Base-by-base conservation (phyloP, 176 grass and related monocot genomes). In the Metroxylon sagu region DNA sequence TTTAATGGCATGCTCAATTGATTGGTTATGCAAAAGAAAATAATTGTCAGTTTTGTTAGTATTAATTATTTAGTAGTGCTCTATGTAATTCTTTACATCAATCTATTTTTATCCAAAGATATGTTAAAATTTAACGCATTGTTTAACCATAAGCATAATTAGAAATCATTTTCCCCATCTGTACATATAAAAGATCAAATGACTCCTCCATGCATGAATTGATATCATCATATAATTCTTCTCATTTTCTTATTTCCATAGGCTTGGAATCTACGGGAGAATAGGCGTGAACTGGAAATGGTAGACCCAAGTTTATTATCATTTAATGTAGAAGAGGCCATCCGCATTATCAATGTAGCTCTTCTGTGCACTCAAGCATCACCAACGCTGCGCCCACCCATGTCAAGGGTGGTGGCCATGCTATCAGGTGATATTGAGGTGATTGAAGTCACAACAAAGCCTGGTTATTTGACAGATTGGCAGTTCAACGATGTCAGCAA, bases 391-490 rank as follows among this genome's bases (percentile, higher is more conserved):
- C 80, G 89, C 19, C 89, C 84, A 10, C 17, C 77, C 12, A 94
- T 94, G 89, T 88, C 89, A 3, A 71, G 75, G 62, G 89, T 85
- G 1, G 80, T 88, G 5, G 15, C 71, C 16, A 85, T 88, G 77
- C 68, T 94, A 19, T 10, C 64, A 0, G 89, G 84, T 0, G 80
- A 88, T 26, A 66, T 67, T 0, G 74, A 79, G 48, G 59, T 76
- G 26, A n/a, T 1, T 6, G 76, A 79, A 39, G 83, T 69, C 5
- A 73, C 58, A 2, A 52, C 61, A 14, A 87, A 56, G 75, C 83
- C 88, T 14, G 81, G 83, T 62, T 87, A 87, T 65, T 72, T 95
- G 60, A 81, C 86, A 14, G 85, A 85, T 17, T 87, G 77, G 80
- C 76, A 93, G 66, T 49, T 85, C 69, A 76, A 76, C 56, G 74